A percentile compares a stretch with the other conserved stretches of the same genome.
phyloP scores from a whole-genome alignment of 352 stramenopile species.

The Pythium phragmiticola region DNA sequence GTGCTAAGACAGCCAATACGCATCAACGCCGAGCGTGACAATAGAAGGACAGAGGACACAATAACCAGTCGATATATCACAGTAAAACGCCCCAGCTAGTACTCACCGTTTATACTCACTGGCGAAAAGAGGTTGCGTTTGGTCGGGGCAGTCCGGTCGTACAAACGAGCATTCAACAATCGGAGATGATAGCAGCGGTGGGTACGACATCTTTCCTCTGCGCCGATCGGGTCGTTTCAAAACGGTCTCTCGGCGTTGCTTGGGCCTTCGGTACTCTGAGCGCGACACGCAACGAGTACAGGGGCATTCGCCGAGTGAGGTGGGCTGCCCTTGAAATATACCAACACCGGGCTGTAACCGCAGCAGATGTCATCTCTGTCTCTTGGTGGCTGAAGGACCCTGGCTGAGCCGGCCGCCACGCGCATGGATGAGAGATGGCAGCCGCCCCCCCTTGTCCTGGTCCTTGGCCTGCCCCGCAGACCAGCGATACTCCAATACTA shows the following conservation, averaged over 20 bases:
- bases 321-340: neutral
- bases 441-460: too few relatives aligned
- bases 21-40: too few relatives aligned
- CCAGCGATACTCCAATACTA: too few relatives aligned
- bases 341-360: too few relatives aligned
- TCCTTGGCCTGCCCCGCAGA: too few relatives aligned
- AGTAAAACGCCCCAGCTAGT: too few relatives aligned
- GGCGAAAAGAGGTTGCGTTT: conserved; percentile 13
- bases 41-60: neutral
- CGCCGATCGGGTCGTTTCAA: conserved; percentile 3
- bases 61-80: neutral
- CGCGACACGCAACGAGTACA: neutral
- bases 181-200: neutral
- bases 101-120: conserved; percentile 27
- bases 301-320: conserved; percentile 9
- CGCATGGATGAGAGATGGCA: too few relatives aligned
- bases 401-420: neutral
- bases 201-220: neutral
- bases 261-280: neutral
- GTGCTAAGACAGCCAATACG: conserved; percentile 14
- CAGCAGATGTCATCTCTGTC: neutral
- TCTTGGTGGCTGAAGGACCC: neutral
- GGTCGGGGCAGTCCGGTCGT: conserved; percentile 18
- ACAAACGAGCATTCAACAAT: neutral
- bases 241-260: neutral